A percentile compares a stretch with the other conserved stretches of the same genome.
These are phyloP conservation scores for Hygrocybe coccinea DNA, from an alignment of 768 basidiomycete species.

Conservation along the genomic window DNA sequence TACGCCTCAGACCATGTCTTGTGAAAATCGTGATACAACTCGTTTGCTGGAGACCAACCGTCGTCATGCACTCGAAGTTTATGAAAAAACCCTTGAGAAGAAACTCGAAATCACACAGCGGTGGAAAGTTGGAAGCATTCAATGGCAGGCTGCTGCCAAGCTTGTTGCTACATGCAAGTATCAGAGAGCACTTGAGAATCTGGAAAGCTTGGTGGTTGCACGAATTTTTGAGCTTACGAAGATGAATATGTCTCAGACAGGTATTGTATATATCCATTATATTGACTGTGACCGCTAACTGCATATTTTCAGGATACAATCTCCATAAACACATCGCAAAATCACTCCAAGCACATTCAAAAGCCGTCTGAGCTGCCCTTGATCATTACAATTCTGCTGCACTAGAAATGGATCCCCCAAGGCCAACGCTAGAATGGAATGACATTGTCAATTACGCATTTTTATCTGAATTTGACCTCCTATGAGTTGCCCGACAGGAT, in stretches of 20 bases:
- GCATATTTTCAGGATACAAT: constrained; percentile 23
- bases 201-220: constrained; percentile 20
- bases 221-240: constrained; percentile 22
- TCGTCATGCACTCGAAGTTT: not conserved
- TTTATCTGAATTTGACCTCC: constrained; percentile 22
- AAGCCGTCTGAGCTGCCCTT: constrained; percentile 22
- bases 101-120: not conserved
- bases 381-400: constrained; percentile 24
- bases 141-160: constrained; percentile 11
- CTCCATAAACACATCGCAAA: constrained; percentile 24
- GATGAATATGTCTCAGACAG: constrained; percentile 21
- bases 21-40: too few species aligned
- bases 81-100: not conserved
- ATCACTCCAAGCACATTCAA: constrained; percentile 18
- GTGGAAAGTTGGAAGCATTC: not conserved
- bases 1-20: too few species aligned
- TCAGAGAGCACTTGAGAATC: constrained; percentile 16
- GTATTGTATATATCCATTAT: constrained; percentile 13
- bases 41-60: not conserved
- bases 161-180: constrained; percentile 10
- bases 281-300: not conserved
- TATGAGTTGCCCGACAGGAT: constrained; percentile 17
- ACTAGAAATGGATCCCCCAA: constrained; percentile 11
- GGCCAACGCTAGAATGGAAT: constrained; percentile 18
- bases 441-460: constrained; percentile 24